Evolutionary conservation across 2,329 filamentous ascomycete species (phyloP).

Genomic region (Botrytis hyacinthi): DNA sequence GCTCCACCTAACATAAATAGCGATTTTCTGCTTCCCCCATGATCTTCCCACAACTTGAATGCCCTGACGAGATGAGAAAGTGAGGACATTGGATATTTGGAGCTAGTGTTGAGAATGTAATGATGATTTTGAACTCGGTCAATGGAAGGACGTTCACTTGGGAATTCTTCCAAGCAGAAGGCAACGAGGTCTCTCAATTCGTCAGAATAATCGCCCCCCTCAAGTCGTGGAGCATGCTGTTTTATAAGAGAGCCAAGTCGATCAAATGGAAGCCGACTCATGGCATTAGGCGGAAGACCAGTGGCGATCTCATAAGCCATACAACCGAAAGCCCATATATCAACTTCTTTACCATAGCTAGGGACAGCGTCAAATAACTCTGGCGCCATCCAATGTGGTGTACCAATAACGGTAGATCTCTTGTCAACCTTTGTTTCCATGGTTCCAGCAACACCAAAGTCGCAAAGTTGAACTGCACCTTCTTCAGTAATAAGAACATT

Average conservation of each 20-base stretch:
- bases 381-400: slow-evolving; percentile 83
- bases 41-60: slow-evolving; percentile 73
- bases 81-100: slow-evolving; percentile 60
- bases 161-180: slow-evolving; percentile 69
- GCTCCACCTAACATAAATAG: slow-evolving; percentile 61
- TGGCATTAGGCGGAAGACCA: slow-evolving; percentile 69
- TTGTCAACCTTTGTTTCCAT: slow-evolving; percentile 75
- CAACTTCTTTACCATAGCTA: slow-evolving; percentile 69
- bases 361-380: slow-evolving; percentile 67
- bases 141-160: slow-evolving; percentile 66
- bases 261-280: slow-evolving; percentile 48
- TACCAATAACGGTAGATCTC: slow-evolving; percentile 77
- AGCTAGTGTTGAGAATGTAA: slow-evolving; percentile 63
- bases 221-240: slow-evolving; percentile 63
- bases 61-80: slow-evolving; percentile 66
- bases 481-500: slow-evolving; percentile 78
- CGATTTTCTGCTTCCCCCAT: slow-evolving; percentile 67
- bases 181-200: slow-evolving; percentile 68
- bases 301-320: slow-evolving; percentile 80
- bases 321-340: slow-evolving; percentile 84
- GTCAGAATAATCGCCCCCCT: slow-evolving; percentile 69
- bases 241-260: slow-evolving; percentile 56
- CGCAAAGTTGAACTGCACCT: slow-evolving; percentile 75
- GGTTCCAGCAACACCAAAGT: slow-evolving; percentile 79
- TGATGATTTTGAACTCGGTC: slow-evolving; percentile 67